A percentile compares a stretch with the other conserved stretches of the same genome.
Evolutionary conservation across 495 filamentous ascomycete species (phyloP).

Genomic region (Aspergillus biplanus): DNA sequence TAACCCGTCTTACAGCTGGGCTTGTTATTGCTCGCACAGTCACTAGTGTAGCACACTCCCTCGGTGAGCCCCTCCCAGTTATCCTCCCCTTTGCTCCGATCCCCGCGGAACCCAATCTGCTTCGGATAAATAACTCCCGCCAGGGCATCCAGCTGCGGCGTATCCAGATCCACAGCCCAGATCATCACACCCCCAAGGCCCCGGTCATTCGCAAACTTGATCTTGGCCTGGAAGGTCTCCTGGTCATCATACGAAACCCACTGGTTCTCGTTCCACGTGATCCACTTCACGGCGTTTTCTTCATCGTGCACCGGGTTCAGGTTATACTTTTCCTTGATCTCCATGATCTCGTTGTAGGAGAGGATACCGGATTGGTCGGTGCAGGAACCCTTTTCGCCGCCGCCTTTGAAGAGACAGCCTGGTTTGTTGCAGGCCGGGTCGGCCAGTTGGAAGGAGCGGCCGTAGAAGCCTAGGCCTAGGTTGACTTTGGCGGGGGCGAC

Average conservation of each 20-base stretch:
- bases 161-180: slow-evolving; percentile 38
- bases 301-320: slow-evolving; percentile 16
- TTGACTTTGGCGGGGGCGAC: slow-evolving; percentile 44
- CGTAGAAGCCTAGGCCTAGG: slow-evolving; percentile 59
- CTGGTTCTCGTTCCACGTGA: slow-evolving; percentile 40
- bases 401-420: slow-evolving; percentile 31
- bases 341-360: slow-evolving; percentile 20
- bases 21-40: neutral
- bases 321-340: slow-evolving; percentile 4
- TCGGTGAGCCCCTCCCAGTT: slow-evolving; percentile 7
- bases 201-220: slow-evolving; percentile 35
- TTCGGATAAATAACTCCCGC: slow-evolving; percentile 4
- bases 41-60: slow-evolving; percentile 3
- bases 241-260: slow-evolving; percentile 47
- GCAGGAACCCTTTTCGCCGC: slow-evolving; percentile 34
- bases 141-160: slow-evolving; percentile 1
- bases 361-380: slow-evolving; percentile 35
- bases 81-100: neutral
- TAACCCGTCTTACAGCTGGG: neutral
- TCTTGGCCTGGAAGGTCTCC: slow-evolving; percentile 41
- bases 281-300: slow-evolving; percentile 36
- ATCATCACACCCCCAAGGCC: slow-evolving; percentile 44
- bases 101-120: neutral
- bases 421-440: slow-evolving; percentile 31
- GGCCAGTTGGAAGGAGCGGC: slow-evolving; percentile 38